These are phyloP conservation scores for Trichocladium uniseriatum DNA, from an alignment of 495 filamentous ascomycete species.

Conservation along the genomic window DNA sequence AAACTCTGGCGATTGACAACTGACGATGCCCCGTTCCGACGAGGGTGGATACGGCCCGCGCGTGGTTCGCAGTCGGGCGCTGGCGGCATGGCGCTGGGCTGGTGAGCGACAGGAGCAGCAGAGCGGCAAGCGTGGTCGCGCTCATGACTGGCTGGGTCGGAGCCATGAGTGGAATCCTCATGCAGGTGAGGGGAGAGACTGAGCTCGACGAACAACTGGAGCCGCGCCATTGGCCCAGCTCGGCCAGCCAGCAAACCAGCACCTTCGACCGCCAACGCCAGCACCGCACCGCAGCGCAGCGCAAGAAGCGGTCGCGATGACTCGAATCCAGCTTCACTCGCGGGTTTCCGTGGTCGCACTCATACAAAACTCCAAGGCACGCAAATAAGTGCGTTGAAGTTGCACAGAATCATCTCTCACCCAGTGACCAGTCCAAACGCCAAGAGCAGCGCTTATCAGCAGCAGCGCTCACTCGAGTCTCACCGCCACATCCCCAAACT, in stretches of 20 bases:
- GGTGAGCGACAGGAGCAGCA: no score
- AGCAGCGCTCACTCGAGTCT: neutral
- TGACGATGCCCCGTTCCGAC: neutral
- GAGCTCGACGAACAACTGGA: constrained; percentile 15
- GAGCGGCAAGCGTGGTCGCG: constrained; percentile 3
- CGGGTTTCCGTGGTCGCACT: neutral
- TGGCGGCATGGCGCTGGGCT: constrained; percentile 4
- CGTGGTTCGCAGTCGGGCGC: neutral
- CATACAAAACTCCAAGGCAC: neutral
- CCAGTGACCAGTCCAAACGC: neutral
- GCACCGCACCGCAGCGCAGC: neutral
- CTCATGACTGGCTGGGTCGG: constrained; percentile 17
- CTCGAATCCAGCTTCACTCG: neutral
- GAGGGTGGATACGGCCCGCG: no score
- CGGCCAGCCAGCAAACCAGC: neutral
- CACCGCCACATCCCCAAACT: constrained; percentile 6
- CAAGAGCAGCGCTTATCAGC: neutral
- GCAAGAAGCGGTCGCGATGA: neutral
- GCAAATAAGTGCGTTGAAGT: neutral
- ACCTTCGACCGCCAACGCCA: constrained; percentile 4
- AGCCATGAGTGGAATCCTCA: constrained; percentile 9
- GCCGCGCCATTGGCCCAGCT: constrained; percentile 15
- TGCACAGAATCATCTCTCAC: no score
- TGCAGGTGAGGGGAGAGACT: constrained; percentile 10
- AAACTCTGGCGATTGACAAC: constrained; percentile 1